These are phyloP conservation scores for Pleurotus giganteus DNA, from an alignment of 768 basidiomycete genomes.

Conservation along the genomic window DNA sequence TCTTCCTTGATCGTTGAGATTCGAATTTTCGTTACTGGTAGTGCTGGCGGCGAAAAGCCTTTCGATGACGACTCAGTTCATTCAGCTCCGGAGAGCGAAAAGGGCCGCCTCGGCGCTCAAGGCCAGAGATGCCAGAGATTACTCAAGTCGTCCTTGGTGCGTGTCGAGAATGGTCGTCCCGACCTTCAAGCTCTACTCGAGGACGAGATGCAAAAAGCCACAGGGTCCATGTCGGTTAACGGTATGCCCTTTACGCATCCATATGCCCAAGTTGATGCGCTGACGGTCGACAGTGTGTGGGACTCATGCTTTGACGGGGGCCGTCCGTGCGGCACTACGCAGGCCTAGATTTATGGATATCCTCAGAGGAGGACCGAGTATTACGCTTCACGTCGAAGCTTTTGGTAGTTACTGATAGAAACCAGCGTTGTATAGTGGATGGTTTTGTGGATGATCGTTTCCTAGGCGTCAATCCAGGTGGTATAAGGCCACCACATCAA, in stretches of 20 bases:
- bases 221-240: conserved; percentile 36
- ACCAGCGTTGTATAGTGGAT: no score
- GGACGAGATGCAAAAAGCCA: conserved; percentile 31
- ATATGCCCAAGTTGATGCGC: not conserved
- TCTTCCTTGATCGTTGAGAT: conserved; percentile 32
- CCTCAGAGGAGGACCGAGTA: conserved; percentile 33
- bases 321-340: conserved; percentile 33
- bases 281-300: conserved; percentile 35
- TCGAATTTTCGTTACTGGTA: conserved; percentile 38
- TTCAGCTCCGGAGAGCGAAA: conserved; percentile 15
- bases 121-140: conserved; percentile 13
- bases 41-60: conserved; percentile 17
- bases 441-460: no score
- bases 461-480: no score
- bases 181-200: conserved; percentile 34
- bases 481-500: no score
- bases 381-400: conserved; percentile 33
- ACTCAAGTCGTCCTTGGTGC: conserved; percentile 22
- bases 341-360: conserved; percentile 27
- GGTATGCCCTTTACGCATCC: conserved; percentile 25
- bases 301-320: conserved; percentile 29
- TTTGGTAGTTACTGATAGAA: conserved; percentile 27
- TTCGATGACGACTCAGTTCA: conserved; percentile 19
- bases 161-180: conserved; percentile 37
- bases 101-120: conserved; percentile 13